Percentiles rank a stretch among this genome's conserved stretches.
Conservation (phyloP, 768 basidiomycete genomes). For the Phanerochaete sordida region DNA sequence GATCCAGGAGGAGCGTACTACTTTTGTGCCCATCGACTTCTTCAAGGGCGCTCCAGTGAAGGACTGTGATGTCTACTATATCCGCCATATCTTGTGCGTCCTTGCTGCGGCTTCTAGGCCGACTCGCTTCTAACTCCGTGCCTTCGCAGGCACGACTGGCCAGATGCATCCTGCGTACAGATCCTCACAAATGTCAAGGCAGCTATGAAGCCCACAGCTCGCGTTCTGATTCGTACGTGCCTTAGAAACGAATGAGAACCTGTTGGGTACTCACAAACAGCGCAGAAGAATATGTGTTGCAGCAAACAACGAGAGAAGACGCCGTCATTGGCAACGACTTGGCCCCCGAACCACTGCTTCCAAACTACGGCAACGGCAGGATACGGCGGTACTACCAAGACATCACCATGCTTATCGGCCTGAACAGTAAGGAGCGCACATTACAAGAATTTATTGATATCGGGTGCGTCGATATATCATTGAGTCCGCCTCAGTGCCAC, state of each 20-base stretch:
- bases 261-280: not conserved
- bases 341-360: constrained; percentile 12
- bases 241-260: not conserved
- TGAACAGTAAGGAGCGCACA: not conserved
- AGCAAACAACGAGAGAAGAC: not conserved
- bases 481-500: not conserved
- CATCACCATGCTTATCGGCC: constrained; percentile 7
- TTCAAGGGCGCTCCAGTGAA: constrained; percentile 25
- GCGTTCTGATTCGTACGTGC: constrained; percentile 30
- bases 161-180: constrained; percentile 23
- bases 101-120: not conserved
- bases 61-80: constrained; percentile 31
- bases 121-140: too few species aligned
- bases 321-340: not conserved
- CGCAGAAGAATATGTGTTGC: constrained; percentile 10
- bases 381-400: constrained; percentile 8
- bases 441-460: not conserved
- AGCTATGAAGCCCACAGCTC: constrained; percentile 27
- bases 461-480: not conserved
- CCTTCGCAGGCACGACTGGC: constrained; percentile 33
- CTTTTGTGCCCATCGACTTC: constrained; percentile 29
- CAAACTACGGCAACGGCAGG: constrained; percentile 12
- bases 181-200: constrained; percentile 28
- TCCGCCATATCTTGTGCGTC: constrained; percentile 18
- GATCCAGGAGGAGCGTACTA: constrained; percentile 22